These are phyloP conservation scores for Clarireedia paspali DNA, from an alignment of 2,329 filamentous ascomycete species.

Conservation along the genomic window DNA sequence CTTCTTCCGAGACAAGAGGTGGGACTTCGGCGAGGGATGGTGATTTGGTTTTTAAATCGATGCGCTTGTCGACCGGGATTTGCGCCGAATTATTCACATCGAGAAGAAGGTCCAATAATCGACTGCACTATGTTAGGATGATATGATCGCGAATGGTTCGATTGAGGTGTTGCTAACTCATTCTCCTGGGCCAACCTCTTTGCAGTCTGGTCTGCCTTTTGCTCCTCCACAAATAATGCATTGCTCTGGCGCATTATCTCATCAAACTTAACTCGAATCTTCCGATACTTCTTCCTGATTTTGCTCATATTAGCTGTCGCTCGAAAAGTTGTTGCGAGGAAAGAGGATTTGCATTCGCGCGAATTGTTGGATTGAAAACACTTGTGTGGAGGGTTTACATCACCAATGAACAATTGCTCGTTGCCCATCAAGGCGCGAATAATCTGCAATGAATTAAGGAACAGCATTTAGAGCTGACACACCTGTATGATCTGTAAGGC, in stretches of 20 bases:
- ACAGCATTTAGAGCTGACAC: constrained; percentile 17
- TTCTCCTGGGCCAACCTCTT: constrained; percentile 85
- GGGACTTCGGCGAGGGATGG: constrained; percentile 20
- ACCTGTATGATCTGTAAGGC: constrained; percentile 34
- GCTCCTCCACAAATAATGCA: constrained; percentile 71
- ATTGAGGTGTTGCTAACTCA: constrained; percentile 54
- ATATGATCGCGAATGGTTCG: constrained; percentile 10
- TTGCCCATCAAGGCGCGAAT: not conserved
- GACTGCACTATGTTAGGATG: constrained; percentile 42
- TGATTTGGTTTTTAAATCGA: constrained; percentile 50
- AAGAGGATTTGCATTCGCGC: constrained; percentile 35
- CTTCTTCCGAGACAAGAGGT: constrained; percentile 21
- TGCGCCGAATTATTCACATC: constrained; percentile 82
- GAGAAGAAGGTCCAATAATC: constrained; percentile 78
- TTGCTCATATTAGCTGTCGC: constrained; percentile 39
- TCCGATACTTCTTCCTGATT: constrained; percentile 91
- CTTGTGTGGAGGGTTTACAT: not conserved
- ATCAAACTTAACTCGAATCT: constrained; percentile 77
- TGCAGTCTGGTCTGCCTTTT: constrained; percentile 70
- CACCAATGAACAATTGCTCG: not conserved
- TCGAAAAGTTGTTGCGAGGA: not conserved
- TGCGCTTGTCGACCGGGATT: constrained; percentile 65
- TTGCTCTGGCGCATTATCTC: constrained; percentile 74
- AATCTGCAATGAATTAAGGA: not conserved
- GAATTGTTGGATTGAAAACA: constrained; percentile 23